Evolutionary conservation across 306 rosid genomes (phyloP).

Genomic region (Cicer cuneatum): DNA sequence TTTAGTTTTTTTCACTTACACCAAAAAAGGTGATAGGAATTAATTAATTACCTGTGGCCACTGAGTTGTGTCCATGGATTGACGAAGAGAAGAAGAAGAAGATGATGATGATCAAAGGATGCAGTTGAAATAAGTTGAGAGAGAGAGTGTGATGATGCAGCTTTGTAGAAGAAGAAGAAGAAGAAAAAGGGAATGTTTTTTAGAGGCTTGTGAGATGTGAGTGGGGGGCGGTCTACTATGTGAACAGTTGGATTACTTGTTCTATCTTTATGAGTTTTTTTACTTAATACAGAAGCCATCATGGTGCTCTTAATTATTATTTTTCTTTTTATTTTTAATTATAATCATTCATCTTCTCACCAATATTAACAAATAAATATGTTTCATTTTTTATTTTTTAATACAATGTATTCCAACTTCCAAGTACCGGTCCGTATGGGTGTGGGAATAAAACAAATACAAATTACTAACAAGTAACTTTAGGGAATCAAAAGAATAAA

Average conservation of each 20-base stretch:
- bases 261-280: slow-evolving; percentile 40
- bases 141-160: slow-evolving; percentile 5
- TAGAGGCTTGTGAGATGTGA: slow-evolving; percentile 1
- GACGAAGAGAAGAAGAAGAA: slow-evolving; percentile 45
- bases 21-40: neutral
- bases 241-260: slow-evolving; percentile 36
- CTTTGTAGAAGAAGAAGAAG: slow-evolving; percentile 40
- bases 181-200: slow-evolving; percentile 48
- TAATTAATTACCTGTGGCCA: slow-evolving; percentile 77
- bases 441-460: neutral
- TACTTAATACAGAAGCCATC: neutral
- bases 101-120: slow-evolving; percentile 20
- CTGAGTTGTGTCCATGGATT: slow-evolving; percentile 80
- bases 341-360: neutral
- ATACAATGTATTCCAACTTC: neutral
- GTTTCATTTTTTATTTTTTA: neutral
- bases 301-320: no score
- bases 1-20: neutral
- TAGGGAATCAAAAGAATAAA: no score
- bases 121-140: slow-evolving; percentile 12
- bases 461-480: neutral
- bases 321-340: neutral
- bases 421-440: neutral
- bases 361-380: neutral
- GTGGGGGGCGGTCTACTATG: slow-evolving; percentile 34